phyloP scores from a whole-genome alignment of 2,329 filamentous ascomycete species.

The Aspergillus fijiensis region DNA sequence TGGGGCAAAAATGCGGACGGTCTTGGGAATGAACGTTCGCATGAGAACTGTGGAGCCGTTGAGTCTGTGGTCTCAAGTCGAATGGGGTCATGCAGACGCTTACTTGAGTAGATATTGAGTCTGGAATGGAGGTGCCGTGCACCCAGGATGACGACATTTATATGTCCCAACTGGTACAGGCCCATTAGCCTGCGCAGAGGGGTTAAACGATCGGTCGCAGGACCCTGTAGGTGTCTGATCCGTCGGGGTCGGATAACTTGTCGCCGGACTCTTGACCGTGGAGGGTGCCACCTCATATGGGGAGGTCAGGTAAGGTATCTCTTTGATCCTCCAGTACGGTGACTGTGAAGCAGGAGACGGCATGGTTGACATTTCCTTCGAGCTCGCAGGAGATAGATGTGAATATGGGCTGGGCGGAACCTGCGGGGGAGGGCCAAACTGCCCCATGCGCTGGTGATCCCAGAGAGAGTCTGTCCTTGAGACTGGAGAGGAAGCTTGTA shows the following conservation, averaged over 20 bases:
- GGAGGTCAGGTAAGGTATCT: slow-evolving; percentile 28
- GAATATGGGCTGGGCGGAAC: slow-evolving; percentile 37
- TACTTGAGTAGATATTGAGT: slow-evolving; percentile 66
- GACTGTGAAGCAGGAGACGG: slow-evolving; percentile 37
- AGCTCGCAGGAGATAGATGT: slow-evolving; percentile 41
- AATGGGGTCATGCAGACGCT: slow-evolving; percentile 25
- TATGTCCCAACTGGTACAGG: slow-evolving; percentile 36
- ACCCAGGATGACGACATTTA: slow-evolving; percentile 58
- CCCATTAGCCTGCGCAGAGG: slow-evolving; percentile 26
- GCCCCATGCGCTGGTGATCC: slow-evolving; percentile 32
- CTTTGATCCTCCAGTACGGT: slow-evolving; percentile 31
- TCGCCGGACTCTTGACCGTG: slow-evolving; percentile 35
- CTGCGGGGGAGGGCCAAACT: slow-evolving; percentile 29
- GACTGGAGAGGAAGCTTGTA: slow-evolving; percentile 26
- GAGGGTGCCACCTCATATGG: slow-evolving; percentile 32
- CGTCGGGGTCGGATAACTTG: slow-evolving; percentile 42
- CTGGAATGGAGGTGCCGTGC: slow-evolving; percentile 60
- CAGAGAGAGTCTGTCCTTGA: slow-evolving; percentile 29
- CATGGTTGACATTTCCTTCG: slow-evolving; percentile 36
- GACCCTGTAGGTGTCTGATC: slow-evolving; percentile 30
- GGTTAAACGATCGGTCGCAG: slow-evolving; percentile 25
- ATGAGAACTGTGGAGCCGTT: slow-evolving; percentile 42
- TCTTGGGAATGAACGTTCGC: slow-evolving; percentile 63
- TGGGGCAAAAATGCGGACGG: slow-evolving; percentile 64
- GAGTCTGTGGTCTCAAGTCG: neutral